phyloP scores from a whole-genome alignment of 1,284 basidiomycete genomes.

The Malassezia sympodialis region DNA sequence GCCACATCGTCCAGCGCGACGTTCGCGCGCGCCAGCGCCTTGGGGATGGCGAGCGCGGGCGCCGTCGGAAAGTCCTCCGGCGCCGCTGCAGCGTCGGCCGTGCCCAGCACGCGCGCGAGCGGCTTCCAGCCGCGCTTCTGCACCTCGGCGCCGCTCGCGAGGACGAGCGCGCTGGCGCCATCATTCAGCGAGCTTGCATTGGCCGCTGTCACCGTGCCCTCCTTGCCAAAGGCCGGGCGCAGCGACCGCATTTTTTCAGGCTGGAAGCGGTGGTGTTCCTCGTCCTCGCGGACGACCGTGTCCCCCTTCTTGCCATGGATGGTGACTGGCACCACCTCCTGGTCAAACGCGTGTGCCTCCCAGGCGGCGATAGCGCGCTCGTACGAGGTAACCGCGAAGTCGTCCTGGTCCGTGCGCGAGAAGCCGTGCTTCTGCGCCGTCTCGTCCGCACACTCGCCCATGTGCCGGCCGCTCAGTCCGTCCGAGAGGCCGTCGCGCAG shows the following conservation, averaged over 20 bases:
- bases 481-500: constrained; percentile 72
- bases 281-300: constrained; percentile 71
- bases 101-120: constrained; percentile 56
- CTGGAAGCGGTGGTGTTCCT: constrained; percentile 69
- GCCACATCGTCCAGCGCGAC: constrained; percentile 74
- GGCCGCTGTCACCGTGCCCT: constrained; percentile 51
- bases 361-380: constrained; percentile 82
- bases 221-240: constrained; percentile 50
- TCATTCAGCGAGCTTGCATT: constrained; percentile 51
- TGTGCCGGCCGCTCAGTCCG: constrained; percentile 29
- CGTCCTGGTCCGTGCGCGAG: constrained; percentile 50
- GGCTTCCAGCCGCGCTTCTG: constrained; percentile 48
- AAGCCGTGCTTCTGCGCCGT: constrained; percentile 48
- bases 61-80: constrained; percentile 96
- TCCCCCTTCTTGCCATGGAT: constrained; percentile 73
- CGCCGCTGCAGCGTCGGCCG: constrained; percentile 89
- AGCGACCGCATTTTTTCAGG: constrained; percentile 49
- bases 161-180: constrained; percentile 50
- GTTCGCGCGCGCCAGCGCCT: constrained; percentile 77
- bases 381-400: constrained; percentile 85
- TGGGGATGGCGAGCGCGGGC: constrained; percentile 79
- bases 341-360: constrained; percentile 70
- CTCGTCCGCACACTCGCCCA: constrained; percentile 49
- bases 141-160: constrained; percentile 42
- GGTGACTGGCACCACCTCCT: constrained; percentile 77